Conservation (phyloP, 2,329 filamentous ascomycete genomes). For the Rutstroemia sydowiana region DNA sequence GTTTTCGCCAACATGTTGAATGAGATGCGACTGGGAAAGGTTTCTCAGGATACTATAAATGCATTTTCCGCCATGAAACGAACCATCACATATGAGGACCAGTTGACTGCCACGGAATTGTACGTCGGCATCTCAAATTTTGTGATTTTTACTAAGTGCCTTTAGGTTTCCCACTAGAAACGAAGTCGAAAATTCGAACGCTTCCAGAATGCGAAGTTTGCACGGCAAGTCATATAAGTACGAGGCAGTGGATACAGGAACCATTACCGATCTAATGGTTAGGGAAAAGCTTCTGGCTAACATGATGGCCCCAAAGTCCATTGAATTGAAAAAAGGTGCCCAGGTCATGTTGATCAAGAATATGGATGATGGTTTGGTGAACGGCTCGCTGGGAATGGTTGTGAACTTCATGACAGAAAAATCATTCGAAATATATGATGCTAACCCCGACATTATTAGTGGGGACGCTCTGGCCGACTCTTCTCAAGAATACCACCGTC, state of each 20-base stretch:
- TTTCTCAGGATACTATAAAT: slow-evolving; percentile 67
- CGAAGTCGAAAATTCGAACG: slow-evolving; percentile 86
- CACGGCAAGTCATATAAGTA: slow-evolving; percentile 62
- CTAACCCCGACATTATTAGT: slow-evolving; percentile 49
- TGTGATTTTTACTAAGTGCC: slow-evolving; percentile 21
- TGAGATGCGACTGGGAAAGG: slow-evolving; percentile 86
- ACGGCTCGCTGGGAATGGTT: slow-evolving; percentile 86
- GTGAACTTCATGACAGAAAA: slow-evolving; percentile 68
- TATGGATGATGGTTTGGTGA: slow-evolving; percentile 87
- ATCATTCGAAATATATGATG: slow-evolving; percentile 50
- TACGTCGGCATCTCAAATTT: slow-evolving; percentile 33
- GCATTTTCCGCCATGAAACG: slow-evolving; percentile 69
- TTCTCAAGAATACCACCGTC: slow-evolving; percentile 24
- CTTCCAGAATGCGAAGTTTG: slow-evolving; percentile 62
- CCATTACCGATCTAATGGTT: slow-evolving; percentile 53
- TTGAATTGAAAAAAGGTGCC: slow-evolving; percentile 81
- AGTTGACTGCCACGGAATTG: slow-evolving; percentile 77
- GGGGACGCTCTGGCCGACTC: slow-evolving; percentile 38
- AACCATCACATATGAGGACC: slow-evolving; percentile 64
- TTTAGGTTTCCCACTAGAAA: slow-evolving; percentile 73
- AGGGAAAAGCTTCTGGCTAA: slow-evolving; percentile 75
- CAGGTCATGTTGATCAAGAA: slow-evolving; percentile 99
- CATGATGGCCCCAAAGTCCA: slow-evolving; percentile 81
- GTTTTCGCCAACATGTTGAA: slow-evolving; percentile 94
- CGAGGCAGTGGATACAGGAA: slow-evolving; percentile 67